Conservation (phyloP, 2,329 filamentous ascomycete species). For the Trichoderma koningii region DNA sequence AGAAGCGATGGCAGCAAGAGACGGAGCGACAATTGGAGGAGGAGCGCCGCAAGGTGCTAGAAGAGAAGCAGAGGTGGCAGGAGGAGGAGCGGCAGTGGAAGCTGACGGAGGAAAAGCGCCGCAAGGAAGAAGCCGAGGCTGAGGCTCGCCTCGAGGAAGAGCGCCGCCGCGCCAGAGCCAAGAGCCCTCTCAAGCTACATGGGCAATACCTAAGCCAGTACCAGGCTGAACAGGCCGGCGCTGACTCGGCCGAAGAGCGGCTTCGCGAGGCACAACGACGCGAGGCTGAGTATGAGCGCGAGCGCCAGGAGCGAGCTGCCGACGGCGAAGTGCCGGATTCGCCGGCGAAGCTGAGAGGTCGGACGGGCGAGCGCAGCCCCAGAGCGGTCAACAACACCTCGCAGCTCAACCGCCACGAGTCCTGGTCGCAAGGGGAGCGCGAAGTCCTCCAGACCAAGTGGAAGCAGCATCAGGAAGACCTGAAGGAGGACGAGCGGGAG, state of each 20-base stretch:
- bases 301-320: slow-evolving; percentile 54
- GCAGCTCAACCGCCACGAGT: slow-evolving; percentile 55
- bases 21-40: slow-evolving; percentile 60
- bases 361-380: slow-evolving; percentile 27
- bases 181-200: slow-evolving; percentile 69
- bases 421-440: slow-evolving; percentile 66
- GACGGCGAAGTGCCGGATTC: slow-evolving; percentile 41
- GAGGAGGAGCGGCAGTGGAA: slow-evolving; percentile 78
- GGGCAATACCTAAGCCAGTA: slow-evolving; percentile 89
- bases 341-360: slow-evolving; percentile 29
- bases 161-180: slow-evolving; percentile 60
- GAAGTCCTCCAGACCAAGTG: slow-evolving; percentile 62
- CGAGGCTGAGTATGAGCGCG: slow-evolving; percentile 63
- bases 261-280: slow-evolving; percentile 71
- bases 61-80: slow-evolving; percentile 74
- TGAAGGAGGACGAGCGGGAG: slow-evolving; percentile 34
- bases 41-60: slow-evolving; percentile 62
- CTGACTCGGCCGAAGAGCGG: slow-evolving; percentile 50
- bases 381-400: slow-evolving; percentile 17
- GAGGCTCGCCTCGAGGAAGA: slow-evolving; percentile 69
- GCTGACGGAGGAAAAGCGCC: slow-evolving; percentile 70
- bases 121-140: slow-evolving; percentile 71
- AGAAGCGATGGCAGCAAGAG: slow-evolving; percentile 67
- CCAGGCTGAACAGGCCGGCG: slow-evolving; percentile 63
- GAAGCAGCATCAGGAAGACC: slow-evolving; percentile 46